Evolutionary conservation across 257 asterid genomes (phyloP).

Genomic region (Misopates orontium): DNA sequence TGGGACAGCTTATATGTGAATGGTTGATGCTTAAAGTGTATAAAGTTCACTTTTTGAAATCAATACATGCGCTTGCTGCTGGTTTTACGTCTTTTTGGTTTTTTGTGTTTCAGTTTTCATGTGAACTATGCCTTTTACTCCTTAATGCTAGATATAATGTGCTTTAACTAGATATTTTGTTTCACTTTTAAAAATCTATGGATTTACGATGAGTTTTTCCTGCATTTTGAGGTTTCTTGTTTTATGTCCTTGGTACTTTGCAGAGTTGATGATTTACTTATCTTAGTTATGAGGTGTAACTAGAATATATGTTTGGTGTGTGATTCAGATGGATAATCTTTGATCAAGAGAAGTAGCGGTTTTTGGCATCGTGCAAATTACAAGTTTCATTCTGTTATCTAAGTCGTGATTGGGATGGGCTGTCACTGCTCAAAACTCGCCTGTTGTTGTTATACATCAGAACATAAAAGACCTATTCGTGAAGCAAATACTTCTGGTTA

Average conservation of each 20-base stretch:
- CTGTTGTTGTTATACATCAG: conserved; percentile 47
- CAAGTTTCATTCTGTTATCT: conserved; percentile 24
- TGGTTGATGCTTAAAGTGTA: background rate
- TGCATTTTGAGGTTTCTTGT: background rate
- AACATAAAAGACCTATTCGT: conserved; percentile 45
- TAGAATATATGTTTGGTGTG: conserved; percentile 1
- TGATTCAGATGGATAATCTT: conserved; percentile 29
- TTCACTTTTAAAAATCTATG: background rate
- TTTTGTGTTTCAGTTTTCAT: conserved; percentile 1
- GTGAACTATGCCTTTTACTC: conserved; percentile 5
- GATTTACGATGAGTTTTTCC: background rate
- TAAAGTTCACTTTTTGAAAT: background rate
- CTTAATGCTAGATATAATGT: background rate
- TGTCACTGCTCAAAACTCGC: conserved; percentile 46
- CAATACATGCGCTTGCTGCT: too few relatives aligned
- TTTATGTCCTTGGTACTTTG: conserved; percentile 17
- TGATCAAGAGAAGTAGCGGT: conserved; percentile 22
- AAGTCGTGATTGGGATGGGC: conserved; percentile 45
- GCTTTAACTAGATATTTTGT: background rate
- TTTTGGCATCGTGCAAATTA: conserved; percentile 27
- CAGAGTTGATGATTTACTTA: conserved; percentile 11
- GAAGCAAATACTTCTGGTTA: conserved; percentile 44
- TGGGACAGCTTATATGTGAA: background rate
- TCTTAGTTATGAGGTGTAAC: conserved; percentile 19
- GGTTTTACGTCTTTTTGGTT: background rate